Percentiles rank a stretch among this genome's conserved stretches.
phyloP scores from a whole-genome alignment of 164 flowering plant species.

The Berberis thunbergii region DNA sequence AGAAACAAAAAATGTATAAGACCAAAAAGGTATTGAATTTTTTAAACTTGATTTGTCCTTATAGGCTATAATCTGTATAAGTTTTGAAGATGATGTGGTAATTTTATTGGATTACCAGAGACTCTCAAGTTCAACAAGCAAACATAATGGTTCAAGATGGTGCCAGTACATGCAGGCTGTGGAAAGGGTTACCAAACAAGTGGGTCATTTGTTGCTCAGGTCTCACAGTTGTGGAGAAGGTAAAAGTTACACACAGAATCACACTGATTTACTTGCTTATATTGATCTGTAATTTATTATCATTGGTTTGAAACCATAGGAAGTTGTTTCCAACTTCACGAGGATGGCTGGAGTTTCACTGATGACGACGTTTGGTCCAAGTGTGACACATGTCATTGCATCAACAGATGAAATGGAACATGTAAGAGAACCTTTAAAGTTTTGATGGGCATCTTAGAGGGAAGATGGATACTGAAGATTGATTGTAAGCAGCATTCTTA shows the following conservation, averaged over 20 bases:
- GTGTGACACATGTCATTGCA: slow-evolving; percentile 83
- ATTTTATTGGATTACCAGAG: slow-evolving; percentile 25
- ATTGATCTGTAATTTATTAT: not conserved
- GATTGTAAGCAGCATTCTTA: slow-evolving; percentile 52
- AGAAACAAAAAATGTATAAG: slow-evolving; percentile 21
- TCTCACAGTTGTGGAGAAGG: slow-evolving; percentile 62
- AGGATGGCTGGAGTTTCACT: slow-evolving; percentile 43
- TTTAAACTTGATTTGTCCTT: not conserved
- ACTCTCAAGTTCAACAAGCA: slow-evolving; percentile 10
- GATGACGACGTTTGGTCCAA: slow-evolving; percentile 52
- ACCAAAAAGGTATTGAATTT: slow-evolving; percentile 24
- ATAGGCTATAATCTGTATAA: not conserved
- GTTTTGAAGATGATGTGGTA: not conserved
- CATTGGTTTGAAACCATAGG: slow-evolving; percentile 38
- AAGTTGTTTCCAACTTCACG: slow-evolving; percentile 47
- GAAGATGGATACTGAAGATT: slow-evolving; percentile 81
- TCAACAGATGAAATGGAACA: slow-evolving; percentile 83
- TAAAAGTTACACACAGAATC: slow-evolving; percentile 13
- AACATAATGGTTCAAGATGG: slow-evolving; percentile 16
- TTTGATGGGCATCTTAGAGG: slow-evolving; percentile 85
- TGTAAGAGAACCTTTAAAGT: slow-evolving; percentile 84
- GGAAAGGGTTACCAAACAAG: slow-evolving; percentile 36
- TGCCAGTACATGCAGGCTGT: slow-evolving; percentile 5
- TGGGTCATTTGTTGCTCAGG: slow-evolving; percentile 79
- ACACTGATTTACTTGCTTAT: not conserved